Evolutionary conservation across 2,329 filamentous ascomycete genomes (phyloP).

Genomic region (Emericellopsis atlantica): DNA sequence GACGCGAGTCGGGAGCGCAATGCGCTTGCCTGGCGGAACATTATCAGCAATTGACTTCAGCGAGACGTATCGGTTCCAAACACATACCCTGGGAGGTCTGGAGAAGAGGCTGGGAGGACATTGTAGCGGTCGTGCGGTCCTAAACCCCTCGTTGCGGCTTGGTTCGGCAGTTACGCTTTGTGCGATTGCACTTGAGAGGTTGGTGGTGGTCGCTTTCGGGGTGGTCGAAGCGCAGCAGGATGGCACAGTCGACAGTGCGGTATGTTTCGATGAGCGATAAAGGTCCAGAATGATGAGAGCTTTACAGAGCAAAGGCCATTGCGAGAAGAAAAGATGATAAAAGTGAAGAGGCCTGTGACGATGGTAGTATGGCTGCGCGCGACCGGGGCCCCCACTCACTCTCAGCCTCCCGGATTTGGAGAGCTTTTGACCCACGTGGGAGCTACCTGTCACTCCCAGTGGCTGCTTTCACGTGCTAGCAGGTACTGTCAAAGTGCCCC

Average conservation of each 20-base stretch:
- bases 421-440: background rate
- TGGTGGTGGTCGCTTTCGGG: too few relatives aligned
- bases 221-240: background rate
- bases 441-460: background rate
- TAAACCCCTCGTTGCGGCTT: slow-evolving; percentile 1
- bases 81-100: slow-evolving; percentile 76
- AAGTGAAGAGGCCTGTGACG: too few relatives aligned
- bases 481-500: background rate
- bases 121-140: slow-evolving; percentile 26
- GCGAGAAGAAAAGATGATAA: too few relatives aligned
- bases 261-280: too few relatives aligned
- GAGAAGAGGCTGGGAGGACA: slow-evolving; percentile 95
- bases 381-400: background rate
- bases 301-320: too few relatives aligned
- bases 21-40: slow-evolving; percentile 68
- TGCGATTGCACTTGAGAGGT: too few relatives aligned
- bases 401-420: background rate
- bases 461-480: background rate
- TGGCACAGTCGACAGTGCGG: too few relatives aligned
- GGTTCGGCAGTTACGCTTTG: background rate
- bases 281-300: too few relatives aligned
- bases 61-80: background rate
- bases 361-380: too few relatives aligned
- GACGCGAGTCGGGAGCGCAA: slow-evolving; percentile 92
- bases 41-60: background rate